These are phyloP conservation scores for Fusarium sp. DNA, from an alignment of 2,329 filamentous ascomycete genomes.

Conservation along the genomic window DNA sequence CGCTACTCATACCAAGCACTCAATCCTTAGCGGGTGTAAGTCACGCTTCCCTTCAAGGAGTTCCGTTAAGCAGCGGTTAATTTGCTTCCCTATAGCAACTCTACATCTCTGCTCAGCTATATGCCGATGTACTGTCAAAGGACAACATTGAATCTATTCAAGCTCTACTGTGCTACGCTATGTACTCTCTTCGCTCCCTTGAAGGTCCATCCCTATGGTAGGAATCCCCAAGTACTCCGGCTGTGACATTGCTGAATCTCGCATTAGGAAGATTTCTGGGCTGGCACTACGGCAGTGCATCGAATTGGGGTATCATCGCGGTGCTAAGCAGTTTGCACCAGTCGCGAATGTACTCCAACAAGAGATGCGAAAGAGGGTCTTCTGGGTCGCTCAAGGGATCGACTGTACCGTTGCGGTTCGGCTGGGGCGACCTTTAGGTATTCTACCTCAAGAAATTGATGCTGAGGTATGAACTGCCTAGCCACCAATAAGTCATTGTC, in stretches of 20 bases:
- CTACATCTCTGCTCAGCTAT: background rate
- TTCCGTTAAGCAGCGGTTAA: background rate
- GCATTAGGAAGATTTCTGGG: background rate
- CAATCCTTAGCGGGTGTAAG: background rate
- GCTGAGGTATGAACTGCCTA: background rate
- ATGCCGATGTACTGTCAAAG: background rate
- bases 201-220: background rate
- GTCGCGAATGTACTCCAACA: background rate
- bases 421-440: background rate
- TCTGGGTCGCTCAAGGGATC: background rate
- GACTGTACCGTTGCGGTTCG: background rate
- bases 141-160: background rate
- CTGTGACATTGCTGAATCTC: rapidly evolving
- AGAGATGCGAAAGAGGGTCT: background rate
- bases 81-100: background rate
- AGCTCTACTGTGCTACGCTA: background rate
- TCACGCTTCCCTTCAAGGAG: rapidly evolving
- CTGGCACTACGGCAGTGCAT: background rate
- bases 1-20: background rate
- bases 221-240: rapidly evolving
- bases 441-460: background rate
- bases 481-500: rapidly evolving
- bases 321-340: background rate
- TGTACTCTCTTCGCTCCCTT: background rate
- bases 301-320: background rate